Evolutionary conservation across 805 yeast genomes (phyloP).

Genomic region (Barnettozyma vustinii): DNA sequence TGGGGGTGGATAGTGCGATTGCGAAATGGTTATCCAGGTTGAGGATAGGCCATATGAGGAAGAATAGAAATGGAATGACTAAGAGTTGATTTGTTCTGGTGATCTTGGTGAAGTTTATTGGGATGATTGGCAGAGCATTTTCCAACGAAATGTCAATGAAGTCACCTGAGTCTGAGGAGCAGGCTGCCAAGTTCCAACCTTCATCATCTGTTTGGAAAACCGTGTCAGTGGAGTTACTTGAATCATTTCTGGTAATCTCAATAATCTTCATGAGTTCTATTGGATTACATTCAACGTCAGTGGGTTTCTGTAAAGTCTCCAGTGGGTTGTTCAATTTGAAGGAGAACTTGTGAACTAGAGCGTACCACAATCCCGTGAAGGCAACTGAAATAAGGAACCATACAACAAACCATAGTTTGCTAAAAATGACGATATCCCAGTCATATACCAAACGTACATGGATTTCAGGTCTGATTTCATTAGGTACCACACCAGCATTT

Average conservation of each 20-base stretch:
- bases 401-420: constrained; percentile 13
- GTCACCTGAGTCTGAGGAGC: background rate
- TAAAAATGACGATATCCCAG: constrained; percentile 37
- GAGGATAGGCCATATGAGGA: constrained; percentile 42
- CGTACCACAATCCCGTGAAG: constrained; percentile 14
- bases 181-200: too few relatives aligned
- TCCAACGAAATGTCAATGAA: background rate
- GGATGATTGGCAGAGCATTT: constrained; percentile 1
- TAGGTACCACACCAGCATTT: constrained; percentile 55
- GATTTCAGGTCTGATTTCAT: constrained; percentile 45
- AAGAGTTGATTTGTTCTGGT: constrained; percentile 14
- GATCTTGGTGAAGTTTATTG: constrained; percentile 10
- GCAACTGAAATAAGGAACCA: constrained; percentile 16
- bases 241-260: background rate
- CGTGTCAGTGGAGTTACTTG: background rate
- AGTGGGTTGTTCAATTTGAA: constrained; percentile 28
- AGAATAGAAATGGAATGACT: constrained; percentile 32
- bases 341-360: constrained; percentile 23
- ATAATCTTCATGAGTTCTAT: background rate
- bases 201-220: background rate
- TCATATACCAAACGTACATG: constrained; percentile 42
- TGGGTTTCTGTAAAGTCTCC: constrained; percentile 5
- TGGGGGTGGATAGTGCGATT: constrained; percentile 35
- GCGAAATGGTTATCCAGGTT: constrained; percentile 40
- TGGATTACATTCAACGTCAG: constrained; percentile 6